Evolutionary conservation across 768 basidiomycete genomes (phyloP), one percentile per base, ranked within the genome.

Genomic region (Termitomyces heimii): DNA sequence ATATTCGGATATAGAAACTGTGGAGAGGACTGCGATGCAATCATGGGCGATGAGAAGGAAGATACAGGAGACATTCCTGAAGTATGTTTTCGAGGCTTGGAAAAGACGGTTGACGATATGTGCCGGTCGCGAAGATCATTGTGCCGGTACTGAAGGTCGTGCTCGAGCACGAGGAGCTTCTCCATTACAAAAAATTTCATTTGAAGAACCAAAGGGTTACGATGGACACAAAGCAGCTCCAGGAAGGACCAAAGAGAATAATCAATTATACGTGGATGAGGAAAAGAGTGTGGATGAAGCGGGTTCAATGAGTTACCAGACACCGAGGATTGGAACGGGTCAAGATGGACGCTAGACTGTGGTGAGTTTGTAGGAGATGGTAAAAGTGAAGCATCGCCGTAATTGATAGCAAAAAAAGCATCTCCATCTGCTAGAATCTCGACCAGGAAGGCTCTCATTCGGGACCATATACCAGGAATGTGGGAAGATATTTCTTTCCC

Each of bases 181-280:
- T 88, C 86, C 62, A 81, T 80, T n/a, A 81, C 71, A 57, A 88
- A 79, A 3, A 83, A 70, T 26, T 85, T 84, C 71, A 91, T 75
- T 60, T 88, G 87, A 29, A 86, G 70, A 53, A 80, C 71, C 29
- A 92, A 74, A 0, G 88, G 87, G 39, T 72, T 83, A 18, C 85
- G 78, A 63, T 79, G 81, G 1, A 82, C 75, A 60, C 82, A 86
- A 18, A 87, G 67, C 54, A 88, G 76, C 63, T 89, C 86, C 28
- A 90, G 70, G 29, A 84, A 67, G 3, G 89, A 90, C 88, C 88
- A 90, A 1, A 86, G 73, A 9, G 82, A 71, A 61, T 89, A 91
- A 66, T 92, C 89, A 5, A 88, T 72, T 26, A 86, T 71, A 29
- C 86, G 77, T 3, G 87, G 87, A 42, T 69, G 71, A 29, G 64